A percentile compares a stretch with the other conserved stretches of the same genome.
Evolutionary conservation across 2,329 filamentous ascomycete species (phyloP).

Genomic region (Botrytis tulipae): DNA sequence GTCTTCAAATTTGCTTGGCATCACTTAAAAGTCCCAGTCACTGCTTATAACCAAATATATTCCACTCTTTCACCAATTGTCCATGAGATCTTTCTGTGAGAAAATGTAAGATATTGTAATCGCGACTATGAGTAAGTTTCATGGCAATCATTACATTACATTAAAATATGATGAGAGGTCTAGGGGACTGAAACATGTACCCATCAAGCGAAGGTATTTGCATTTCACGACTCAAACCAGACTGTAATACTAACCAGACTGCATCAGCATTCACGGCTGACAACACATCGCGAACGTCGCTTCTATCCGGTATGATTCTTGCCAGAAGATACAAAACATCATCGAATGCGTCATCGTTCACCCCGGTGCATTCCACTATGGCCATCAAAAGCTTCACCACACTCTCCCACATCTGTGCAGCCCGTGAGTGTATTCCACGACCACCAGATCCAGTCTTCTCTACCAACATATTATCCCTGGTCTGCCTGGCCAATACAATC

Average conservation of each 20-base stretch:
- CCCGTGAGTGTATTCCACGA: constrained; percentile 59
- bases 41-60: constrained; percentile 10
- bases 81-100: background rate
- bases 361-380: constrained; percentile 59
- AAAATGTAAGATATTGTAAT: background rate
- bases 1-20: background rate
- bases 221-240: constrained; percentile 31
- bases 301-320: constrained; percentile 46
- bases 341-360: constrained; percentile 71
- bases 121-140: background rate
- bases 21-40: constrained; percentile 3
- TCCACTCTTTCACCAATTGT: background rate
- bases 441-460: constrained; percentile 39
- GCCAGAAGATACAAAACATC: constrained; percentile 64
- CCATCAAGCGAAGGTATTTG: constrained; percentile 46
- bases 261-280: constrained; percentile 69
- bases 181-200: constrained; percentile 36
- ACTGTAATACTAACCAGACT: constrained; percentile 61
- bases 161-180: background rate
- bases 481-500: constrained; percentile 49
- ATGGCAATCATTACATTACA: background rate
- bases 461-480: constrained; percentile 44
- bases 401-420: constrained; percentile 63
- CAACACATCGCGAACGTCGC: constrained; percentile 55
- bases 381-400: constrained; percentile 57